Base-by-base conservation (phyloP, 169 alveolate genomes). In the Cystoisospora suis region DNA sequence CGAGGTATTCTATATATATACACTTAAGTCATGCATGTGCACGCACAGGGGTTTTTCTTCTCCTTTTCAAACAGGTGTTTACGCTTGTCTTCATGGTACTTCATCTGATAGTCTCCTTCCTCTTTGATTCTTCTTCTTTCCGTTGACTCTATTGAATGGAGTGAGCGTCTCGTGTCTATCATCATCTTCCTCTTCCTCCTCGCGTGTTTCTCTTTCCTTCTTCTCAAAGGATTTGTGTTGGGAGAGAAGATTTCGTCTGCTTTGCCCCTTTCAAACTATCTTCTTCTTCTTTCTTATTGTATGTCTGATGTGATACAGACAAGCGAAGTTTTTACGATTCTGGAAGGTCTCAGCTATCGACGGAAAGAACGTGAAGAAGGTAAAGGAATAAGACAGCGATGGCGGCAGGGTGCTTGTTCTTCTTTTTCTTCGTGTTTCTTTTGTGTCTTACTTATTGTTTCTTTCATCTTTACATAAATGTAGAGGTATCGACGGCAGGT, bases 281-380 rank as follows among this genome's bases (percentile, higher is more conserved):
- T n/a, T n/a, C n/a, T n/a, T n/a, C n/a, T n/a, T n/a, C n/a, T n/a
- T n/a, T n/a, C n/a, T n/a, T n/a, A n/a, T n/a, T n/a, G n/a, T n/a
- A n/a, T n/a, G n/a, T n/a, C n/a, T n/a, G n/a, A n/a, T n/a, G n/a
- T n/a, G n/a, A n/a, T n/a, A n/a, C 83, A 72, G 83, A 34, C 83
- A 72, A 17, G 42, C 56, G 7, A 72, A 72, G 29, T 72, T 72
- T 36, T 40, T 72, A 1, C 83, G 83, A 46, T 72, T 72, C 53
- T 72, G 83, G 83, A 72, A 72, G 45, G 83, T 72, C 83, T 72
- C 83, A 2, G 83, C 83, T 3, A 9, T 12, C 1, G 45, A 36
- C 32, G 83, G 83, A 6, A 72, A 72, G 53, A 72, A 72, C 27
- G 83, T 72, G 0, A 38, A 34, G n/a, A 72, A 72, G 45, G 83